These are phyloP conservation scores for Hypoxylon rubiginosum DNA, from an alignment of 2,329 filamentous ascomycete genomes.

Conservation along the genomic window DNA sequence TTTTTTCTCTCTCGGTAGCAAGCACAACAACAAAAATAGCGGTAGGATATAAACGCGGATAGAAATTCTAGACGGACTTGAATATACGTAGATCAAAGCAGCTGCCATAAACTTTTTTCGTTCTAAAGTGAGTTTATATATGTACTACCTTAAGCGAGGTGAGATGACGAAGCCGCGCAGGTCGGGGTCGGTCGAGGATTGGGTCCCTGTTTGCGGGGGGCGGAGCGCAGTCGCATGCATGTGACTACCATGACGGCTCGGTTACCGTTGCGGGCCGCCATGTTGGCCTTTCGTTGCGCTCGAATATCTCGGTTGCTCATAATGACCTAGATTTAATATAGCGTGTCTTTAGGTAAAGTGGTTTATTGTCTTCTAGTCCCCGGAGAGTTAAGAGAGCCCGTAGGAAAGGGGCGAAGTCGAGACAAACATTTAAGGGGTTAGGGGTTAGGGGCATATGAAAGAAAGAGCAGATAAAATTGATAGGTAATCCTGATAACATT, in stretches of 20 bases:
- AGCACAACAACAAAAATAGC: background rate
- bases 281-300: background rate
- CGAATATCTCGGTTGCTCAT: no score
- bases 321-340: no score
- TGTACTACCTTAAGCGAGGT: background rate
- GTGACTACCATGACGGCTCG: background rate
- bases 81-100: background rate
- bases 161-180: background rate
- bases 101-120: background rate
- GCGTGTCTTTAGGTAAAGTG: background rate
- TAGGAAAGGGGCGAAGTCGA: no score
- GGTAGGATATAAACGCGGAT: conserved; percentile 6
- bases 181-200: background rate
- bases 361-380: background rate
- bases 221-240: background rate
- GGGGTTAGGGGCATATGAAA: background rate
- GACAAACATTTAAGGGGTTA: background rate
- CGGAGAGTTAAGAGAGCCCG: no score
- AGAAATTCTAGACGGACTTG: conserved; percentile 2
- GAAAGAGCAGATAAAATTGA: background rate
- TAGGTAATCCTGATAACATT: background rate
- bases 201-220: background rate
- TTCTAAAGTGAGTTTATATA: background rate
- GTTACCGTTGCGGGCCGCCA: background rate
- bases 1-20: background rate